A percentile compares a stretch with the other conserved stretches of the same genome.
phyloP scores from a whole-genome alignment of 2,329 filamentous ascomycete species.

The Cladosporium sp. region DNA sequence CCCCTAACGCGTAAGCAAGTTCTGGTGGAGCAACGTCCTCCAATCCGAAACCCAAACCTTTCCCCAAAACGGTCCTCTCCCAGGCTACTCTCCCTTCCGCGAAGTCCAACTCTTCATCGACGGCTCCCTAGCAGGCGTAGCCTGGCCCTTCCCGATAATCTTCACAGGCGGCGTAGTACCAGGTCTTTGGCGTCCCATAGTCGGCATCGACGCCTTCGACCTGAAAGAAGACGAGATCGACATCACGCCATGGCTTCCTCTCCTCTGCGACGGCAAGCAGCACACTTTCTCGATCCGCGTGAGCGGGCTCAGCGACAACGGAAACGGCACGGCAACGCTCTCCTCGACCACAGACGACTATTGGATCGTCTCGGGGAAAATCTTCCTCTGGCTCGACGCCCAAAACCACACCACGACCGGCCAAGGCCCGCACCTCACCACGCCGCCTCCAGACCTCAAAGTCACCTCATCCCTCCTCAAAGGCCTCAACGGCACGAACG shows the following conservation, averaged over 20 bases:
- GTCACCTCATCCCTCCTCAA: not conserved
- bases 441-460: not conserved
- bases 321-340: not conserved
- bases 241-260: slow-evolving; percentile 71
- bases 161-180: slow-evolving; percentile 81
- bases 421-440: not conserved
- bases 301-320: not conserved
- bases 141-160: slow-evolving; percentile 80
- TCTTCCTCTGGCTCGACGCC: not conserved
- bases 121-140: slow-evolving; percentile 68
- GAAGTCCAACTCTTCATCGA: slow-evolving; percentile 79
- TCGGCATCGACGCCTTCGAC: slow-evolving; percentile 77
- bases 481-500: not conserved
- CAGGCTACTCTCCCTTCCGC: slow-evolving; percentile 71
- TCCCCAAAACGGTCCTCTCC: slow-evolving; percentile 54
- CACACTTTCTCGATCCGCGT: not conserved
- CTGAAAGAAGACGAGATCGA: slow-evolving; percentile 79
- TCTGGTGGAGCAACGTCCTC: not conserved
- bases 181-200: slow-evolving; percentile 74
- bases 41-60: slow-evolving; percentile 60
- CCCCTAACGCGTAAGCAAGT: not conserved
- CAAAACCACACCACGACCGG: not conserved
- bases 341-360: not conserved
- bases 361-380: not conserved
- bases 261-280: slow-evolving; percentile 63